Conservation (phyloP, 2,329 filamentous ascomycete genomes). For the Pseudocercospora ulei region DNA sequence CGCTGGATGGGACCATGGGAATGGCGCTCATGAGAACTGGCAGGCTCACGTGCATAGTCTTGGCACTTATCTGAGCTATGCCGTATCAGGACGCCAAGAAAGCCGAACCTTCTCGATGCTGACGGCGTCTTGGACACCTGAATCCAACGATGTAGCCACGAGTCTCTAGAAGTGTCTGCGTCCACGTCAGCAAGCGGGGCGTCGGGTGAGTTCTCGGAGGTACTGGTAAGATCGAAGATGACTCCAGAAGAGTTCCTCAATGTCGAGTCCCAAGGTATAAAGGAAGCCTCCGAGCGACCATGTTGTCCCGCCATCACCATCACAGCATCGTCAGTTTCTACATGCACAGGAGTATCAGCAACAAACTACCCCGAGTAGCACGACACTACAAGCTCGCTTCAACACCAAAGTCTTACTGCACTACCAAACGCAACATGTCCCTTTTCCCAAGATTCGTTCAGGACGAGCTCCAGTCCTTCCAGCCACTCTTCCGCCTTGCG, state of each 20-base stretch:
- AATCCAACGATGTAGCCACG: too few relatives aligned
- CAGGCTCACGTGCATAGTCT: too few relatives aligned
- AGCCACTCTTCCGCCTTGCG: conserved; percentile 41
- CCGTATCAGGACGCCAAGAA: too few relatives aligned
- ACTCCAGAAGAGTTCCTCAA: conserved; percentile 11
- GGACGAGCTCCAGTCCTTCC: conserved; percentile 32
- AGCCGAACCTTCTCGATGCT: too few relatives aligned
- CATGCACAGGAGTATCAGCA: conserved; percentile 28
- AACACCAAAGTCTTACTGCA: conserved; percentile 18
- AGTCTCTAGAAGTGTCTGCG: conserved; percentile 1
- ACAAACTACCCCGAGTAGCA: conserved; percentile 29
- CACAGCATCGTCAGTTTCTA: conserved; percentile 22
- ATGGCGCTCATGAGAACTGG: too few relatives aligned
- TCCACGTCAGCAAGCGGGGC: conserved; percentile 12
- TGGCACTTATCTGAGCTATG: too few relatives aligned
- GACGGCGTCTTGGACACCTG: too few relatives aligned
- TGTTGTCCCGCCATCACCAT: conserved; percentile 22
- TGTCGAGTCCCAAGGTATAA: conserved; percentile 19
- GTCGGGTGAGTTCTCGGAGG: conserved; percentile 13
- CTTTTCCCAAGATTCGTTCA: conserved; percentile 34
- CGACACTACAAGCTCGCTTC: conserved; percentile 23
- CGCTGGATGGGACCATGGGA: too few relatives aligned
- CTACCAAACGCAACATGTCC: conserved; percentile 33
- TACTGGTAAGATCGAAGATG: conserved; percentile 17
- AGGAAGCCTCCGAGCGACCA: conserved; percentile 7